Conservation (phyloP, 345 rosid genomes). For the Lenwebbia sp. region DNA sequence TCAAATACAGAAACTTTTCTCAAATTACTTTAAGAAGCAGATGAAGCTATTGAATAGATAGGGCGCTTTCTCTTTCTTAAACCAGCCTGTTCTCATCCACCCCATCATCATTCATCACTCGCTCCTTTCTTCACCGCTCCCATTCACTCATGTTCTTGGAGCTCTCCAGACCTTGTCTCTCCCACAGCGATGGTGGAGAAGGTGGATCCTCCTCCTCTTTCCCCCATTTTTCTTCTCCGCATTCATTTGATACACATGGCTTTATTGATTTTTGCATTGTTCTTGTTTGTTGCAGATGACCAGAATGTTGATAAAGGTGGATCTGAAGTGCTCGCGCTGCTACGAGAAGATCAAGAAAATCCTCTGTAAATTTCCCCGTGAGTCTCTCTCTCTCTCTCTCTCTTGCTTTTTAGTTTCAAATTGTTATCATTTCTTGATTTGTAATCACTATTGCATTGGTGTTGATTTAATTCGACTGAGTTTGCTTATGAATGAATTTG, state of each 20-base stretch:
- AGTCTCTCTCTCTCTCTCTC: constrained; percentile 12
- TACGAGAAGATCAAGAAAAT: constrained; percentile 62
- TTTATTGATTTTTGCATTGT: neutral
- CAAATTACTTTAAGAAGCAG: neutral
- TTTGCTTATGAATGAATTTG: constrained; percentile 11
- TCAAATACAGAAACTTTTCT: neutral
- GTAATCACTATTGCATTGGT: constrained; percentile 11
- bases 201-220: neutral
- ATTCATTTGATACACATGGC: neutral
- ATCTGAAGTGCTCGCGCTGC: constrained; percentile 54
- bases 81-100: neutral
- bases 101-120: neutral
- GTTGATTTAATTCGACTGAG: neutral
- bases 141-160: neutral
- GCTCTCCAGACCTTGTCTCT: neutral
- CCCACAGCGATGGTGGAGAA: constrained; percentile 16
- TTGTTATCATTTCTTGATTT: neutral
- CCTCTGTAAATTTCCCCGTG: constrained; percentile 62
- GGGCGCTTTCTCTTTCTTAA: neutral
- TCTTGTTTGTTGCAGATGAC: neutral
- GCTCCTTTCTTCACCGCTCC: neutral
- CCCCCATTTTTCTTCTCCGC: neutral
- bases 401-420: neutral
- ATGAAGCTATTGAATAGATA: neutral
- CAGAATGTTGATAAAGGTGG: neutral